Conservation (phyloP, 305 asterid genomes). For the Fraxinus nigra region DNA sequence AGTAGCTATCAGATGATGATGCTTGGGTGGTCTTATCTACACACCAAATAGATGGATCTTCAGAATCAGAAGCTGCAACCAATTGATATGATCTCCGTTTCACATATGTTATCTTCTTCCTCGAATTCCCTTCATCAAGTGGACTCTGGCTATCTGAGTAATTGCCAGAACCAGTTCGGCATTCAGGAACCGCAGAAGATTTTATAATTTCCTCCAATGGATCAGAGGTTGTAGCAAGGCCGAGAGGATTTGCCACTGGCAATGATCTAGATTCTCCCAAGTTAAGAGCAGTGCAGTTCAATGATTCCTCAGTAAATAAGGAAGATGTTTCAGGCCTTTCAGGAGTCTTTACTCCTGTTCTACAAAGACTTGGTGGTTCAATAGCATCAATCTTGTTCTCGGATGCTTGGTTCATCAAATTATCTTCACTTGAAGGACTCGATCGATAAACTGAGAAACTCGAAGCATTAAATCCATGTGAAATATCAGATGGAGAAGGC, state of each 20-base stretch:
- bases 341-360: constrained; percentile 31
- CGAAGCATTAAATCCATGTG: constrained; percentile 40
- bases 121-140: constrained; percentile 39
- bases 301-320: constrained; percentile 26
- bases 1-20: constrained; percentile 65
- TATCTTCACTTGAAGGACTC: constrained; percentile 32
- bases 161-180: constrained; percentile 40
- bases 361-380: constrained; percentile 31
- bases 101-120: constrained; percentile 54
- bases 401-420: constrained; percentile 34
- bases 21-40: constrained; percentile 38
- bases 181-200: constrained; percentile 36
- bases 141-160: constrained; percentile 43
- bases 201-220: constrained; percentile 33
- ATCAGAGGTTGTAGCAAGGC: constrained; percentile 30
- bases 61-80: constrained; percentile 64
- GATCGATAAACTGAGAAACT: constrained; percentile 36
- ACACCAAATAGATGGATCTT: constrained; percentile 26
- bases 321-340: constrained; percentile 40
- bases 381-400: constrained; percentile 31
- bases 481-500: constrained; percentile 39
- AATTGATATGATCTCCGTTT: constrained; percentile 79
- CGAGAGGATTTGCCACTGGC: constrained; percentile 31
- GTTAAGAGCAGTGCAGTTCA: constrained; percentile 30
- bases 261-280: constrained; percentile 25